These are phyloP conservation scores for Pyrenochaeta sp. DNA, from an alignment of 2,329 filamentous ascomycete genomes.

Conservation along the genomic window DNA sequence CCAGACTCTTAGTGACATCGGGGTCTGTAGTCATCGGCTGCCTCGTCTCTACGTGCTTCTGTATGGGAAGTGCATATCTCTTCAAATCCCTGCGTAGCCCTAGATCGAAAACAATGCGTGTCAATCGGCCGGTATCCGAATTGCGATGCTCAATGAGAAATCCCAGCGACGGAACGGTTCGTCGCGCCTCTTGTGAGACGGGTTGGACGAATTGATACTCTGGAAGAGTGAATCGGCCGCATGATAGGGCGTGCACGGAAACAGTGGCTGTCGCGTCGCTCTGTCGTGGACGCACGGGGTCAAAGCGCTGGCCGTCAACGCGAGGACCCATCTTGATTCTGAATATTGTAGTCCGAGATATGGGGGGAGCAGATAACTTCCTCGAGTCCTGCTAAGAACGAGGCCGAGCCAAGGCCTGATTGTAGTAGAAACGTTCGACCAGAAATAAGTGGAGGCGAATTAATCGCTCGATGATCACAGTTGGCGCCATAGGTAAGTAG, in stretches of 20 bases:
- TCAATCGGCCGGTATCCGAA: conserved; percentile 42
- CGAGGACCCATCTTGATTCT: background rate
- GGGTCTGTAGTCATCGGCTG: conserved; percentile 54
- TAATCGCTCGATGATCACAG: background rate
- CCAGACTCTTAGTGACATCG: conserved; percentile 51
- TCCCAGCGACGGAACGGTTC: conserved; percentile 62
- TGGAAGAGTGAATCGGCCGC: conserved; percentile 57
- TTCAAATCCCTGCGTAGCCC: conserved; percentile 58
- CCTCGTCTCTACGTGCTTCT: conserved; percentile 57
- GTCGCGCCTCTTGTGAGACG: conserved; percentile 53
- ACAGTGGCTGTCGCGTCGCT: conserved; percentile 30
- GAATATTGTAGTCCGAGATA: background rate
- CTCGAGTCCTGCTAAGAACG: background rate
- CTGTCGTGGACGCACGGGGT: background rate
- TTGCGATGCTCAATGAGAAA: conserved; percentile 63
- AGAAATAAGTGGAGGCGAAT: background rate
- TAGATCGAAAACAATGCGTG: conserved; percentile 63
- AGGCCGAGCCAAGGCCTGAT: background rate
- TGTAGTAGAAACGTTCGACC: background rate
- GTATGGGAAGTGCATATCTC: conserved; percentile 56
- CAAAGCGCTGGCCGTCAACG: background rate
- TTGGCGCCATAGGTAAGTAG: background rate
- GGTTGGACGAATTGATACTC: conserved; percentile 59
- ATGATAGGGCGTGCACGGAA: conserved; percentile 50
- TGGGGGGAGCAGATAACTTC: background rate